These are phyloP conservation scores for Clarireedia homoeocarpa DNA, from an alignment of 2,329 filamentous ascomycete species.

Conservation along the genomic window DNA sequence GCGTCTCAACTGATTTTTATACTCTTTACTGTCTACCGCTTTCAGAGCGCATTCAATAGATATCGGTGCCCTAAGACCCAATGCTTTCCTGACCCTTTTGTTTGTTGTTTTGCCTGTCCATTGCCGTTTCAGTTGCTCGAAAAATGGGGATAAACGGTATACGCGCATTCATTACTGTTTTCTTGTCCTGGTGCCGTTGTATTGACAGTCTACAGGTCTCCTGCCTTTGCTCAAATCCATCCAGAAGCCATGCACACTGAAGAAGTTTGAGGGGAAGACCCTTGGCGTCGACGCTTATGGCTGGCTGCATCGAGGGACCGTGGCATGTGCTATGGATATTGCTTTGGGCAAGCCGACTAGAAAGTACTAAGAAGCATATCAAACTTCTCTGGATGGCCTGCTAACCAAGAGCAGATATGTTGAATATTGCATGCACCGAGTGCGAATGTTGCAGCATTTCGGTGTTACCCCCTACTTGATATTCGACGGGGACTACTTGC, in stretches of 20 bases:
- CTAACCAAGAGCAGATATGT: conserved; percentile 56
- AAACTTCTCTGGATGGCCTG: not conserved
- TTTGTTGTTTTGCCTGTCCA: conserved; percentile 17
- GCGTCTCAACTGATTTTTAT: not conserved
- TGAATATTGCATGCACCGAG: conserved; percentile 81
- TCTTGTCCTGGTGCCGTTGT: conserved; percentile 10
- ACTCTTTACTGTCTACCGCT: not conserved
- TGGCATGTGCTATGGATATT: conserved; percentile 84
- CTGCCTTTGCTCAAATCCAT: conserved; percentile 93
- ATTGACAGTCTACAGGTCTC: conserved; percentile 50
- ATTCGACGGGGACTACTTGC: conserved; percentile 91
- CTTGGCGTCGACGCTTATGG: conserved; percentile 96
- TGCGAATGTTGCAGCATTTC: conserved; percentile 90
- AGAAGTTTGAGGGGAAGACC: conserved; percentile 79
- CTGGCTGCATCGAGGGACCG: conserved; percentile 91
- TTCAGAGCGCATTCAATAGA: not conserved
- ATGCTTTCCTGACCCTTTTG: conserved; percentile 14
- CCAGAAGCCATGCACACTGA: conserved; percentile 78
- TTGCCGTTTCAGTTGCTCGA: conserved; percentile 12
- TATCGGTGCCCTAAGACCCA: not conserved
- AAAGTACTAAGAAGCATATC: conserved; percentile 47
- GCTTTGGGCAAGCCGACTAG: conserved; percentile 81
- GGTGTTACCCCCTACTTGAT: conserved; percentile 91
- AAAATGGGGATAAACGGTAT: conserved; percentile 19
- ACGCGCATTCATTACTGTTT: not conserved